phyloP scores from a whole-genome alignment of 805 yeast genomes.

The Brettanomyces anomalus region DNA sequence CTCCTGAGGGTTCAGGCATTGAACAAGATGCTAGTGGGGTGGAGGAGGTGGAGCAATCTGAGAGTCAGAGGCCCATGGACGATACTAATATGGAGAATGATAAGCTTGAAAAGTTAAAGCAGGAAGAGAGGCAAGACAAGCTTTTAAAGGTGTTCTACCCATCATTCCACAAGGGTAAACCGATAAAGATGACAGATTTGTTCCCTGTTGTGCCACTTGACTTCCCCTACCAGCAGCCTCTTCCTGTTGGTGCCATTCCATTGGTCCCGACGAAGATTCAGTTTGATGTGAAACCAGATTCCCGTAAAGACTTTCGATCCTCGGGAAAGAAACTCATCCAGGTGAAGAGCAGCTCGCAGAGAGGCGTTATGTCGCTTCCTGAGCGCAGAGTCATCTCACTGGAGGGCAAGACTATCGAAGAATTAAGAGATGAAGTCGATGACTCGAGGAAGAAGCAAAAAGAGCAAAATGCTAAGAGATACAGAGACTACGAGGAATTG shows the following conservation, averaged over 20 bases:
- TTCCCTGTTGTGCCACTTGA: conserved; percentile 52
- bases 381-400: conserved; percentile 20
- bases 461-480: conserved; percentile 6
- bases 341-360: conserved; percentile 3
- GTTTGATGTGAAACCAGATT: conserved; percentile 58
- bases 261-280: conserved; percentile 49
- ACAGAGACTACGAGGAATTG: neutral
- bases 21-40: neutral
- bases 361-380: conserved; percentile 6
- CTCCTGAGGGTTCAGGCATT: conserved; percentile 11
- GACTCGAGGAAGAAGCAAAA: conserved; percentile 9
- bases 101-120: neutral
- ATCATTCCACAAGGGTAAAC: conserved; percentile 42
- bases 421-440: conserved; percentile 5
- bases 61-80: neutral
- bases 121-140: conserved; percentile 25
- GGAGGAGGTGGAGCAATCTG: neutral
- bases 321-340: conserved; percentile 9
- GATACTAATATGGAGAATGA: neutral
- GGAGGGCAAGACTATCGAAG: conserved; percentile 18
- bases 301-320: conserved; percentile 40
- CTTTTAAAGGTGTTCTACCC: conserved; percentile 50
- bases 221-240: conserved; percentile 45
- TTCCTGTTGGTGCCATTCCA: conserved; percentile 30
- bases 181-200: conserved; percentile 55